phyloP scores from a whole-genome alignment of 352 stramenopile species.

The Blastocystis sp. region DNA sequence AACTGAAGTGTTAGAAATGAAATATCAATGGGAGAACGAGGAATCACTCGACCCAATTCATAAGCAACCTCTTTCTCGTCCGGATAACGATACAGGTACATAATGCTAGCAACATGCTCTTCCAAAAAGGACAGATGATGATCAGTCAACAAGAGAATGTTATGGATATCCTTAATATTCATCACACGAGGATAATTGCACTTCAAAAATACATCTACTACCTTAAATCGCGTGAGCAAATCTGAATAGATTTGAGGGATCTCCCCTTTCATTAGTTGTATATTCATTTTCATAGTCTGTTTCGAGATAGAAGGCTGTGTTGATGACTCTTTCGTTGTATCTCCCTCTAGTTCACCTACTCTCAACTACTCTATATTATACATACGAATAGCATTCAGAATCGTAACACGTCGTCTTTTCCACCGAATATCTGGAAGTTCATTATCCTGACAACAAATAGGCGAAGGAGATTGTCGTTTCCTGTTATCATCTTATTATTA shows the following conservation, averaged over 20 bases:
- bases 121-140: background rate
- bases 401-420: background rate
- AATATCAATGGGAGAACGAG: background rate
- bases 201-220: background rate
- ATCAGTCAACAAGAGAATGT: background rate
- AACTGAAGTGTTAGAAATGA: background rate
- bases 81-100: background rate
- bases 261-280: constrained; percentile 5
- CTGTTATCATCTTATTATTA: too few relatives aligned
- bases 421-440: background rate
- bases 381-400: background rate
- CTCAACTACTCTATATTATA: background rate
- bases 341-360: background rate
- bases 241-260: background rate
- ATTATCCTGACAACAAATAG: too few relatives aligned
- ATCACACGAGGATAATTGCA: background rate
- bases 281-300: background rate
- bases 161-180: background rate
- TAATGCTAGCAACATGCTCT: background rate
- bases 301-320: background rate
- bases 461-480: too few relatives aligned
- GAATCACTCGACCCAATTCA: background rate
- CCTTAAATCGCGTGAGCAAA: background rate
- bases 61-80: background rate
- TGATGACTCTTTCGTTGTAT: background rate